Evolutionary conservation across 805 yeast genomes (phyloP).

Genomic region (Clavispora santaluciae): DNA sequence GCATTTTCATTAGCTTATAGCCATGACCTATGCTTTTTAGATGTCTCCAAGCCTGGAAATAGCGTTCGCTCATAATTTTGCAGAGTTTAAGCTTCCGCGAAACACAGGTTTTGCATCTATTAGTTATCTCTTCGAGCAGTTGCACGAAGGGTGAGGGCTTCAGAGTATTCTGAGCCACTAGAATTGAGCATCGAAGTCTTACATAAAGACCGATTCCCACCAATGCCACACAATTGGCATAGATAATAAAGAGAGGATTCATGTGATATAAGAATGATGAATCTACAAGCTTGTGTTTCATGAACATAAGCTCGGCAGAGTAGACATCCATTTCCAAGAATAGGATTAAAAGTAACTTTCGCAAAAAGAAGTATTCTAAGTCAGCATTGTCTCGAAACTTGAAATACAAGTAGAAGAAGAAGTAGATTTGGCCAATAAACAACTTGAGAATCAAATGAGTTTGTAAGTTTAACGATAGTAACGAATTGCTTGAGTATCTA

Average conservation of each 20-base stretch:
- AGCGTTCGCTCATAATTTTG: constrained; percentile 13
- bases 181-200: constrained; percentile 8
- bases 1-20: neutral
- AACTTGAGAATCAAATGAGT: constrained; percentile 7
- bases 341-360: constrained; percentile 11
- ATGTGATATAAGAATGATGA: constrained; percentile 8
- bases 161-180: neutral
- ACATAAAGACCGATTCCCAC: constrained; percentile 9
- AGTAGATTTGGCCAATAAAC: constrained; percentile 14
- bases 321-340: constrained; percentile 14
- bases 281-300: constrained; percentile 6
- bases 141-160: neutral
- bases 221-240: constrained; percentile 8
- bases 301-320: constrained; percentile 10
- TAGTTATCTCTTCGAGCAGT: neutral
- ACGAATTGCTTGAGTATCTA: neutral
- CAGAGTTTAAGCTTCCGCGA: constrained; percentile 7
- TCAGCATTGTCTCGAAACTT: constrained; percentile 10
- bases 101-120: constrained; percentile 1
- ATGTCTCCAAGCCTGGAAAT: constrained; percentile 15
- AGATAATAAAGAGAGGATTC: constrained; percentile 9
- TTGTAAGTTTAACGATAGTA: constrained; percentile 6
- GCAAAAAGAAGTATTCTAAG: constrained; percentile 14
- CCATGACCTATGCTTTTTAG: constrained; percentile 7
- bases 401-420: constrained; percentile 17